Conservation (phyloP, 768 basidiomycete genomes). For the Boletus rubescentipes region DNA sequence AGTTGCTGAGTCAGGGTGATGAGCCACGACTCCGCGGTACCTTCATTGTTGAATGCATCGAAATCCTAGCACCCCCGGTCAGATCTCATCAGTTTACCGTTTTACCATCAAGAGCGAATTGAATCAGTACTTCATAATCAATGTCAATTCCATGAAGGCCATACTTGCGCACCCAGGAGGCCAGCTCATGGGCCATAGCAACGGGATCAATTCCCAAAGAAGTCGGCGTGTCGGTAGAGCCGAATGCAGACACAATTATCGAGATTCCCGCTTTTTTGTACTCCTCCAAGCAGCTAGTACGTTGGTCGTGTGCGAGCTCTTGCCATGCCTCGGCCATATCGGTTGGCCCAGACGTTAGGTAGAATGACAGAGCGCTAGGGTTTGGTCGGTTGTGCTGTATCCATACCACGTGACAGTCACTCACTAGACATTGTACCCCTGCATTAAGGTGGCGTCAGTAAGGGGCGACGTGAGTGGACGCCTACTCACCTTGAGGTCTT, state of each 20-base stretch:
- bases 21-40: constrained; percentile 29
- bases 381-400: neutral
- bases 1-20: constrained; percentile 30
- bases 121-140: constrained; percentile 42
- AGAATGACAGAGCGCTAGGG: constrained; percentile 40
- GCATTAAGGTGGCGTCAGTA: neutral
- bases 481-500: constrained; percentile 41
- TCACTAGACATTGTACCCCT: constrained; percentile 39
- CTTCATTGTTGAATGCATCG: constrained; percentile 35
- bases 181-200: constrained; percentile 39
- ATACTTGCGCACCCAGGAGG: constrained; percentile 44
- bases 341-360: constrained; percentile 37
- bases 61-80: constrained; percentile 24
- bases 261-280: constrained; percentile 56
- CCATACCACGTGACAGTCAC: neutral
- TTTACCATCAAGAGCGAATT: neutral
- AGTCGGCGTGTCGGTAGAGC: constrained; percentile 39
- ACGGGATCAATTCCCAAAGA: constrained; percentile 37
- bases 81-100: neutral
- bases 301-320: constrained; percentile 34
- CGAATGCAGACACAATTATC: constrained; percentile 55
- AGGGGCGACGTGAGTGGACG: neutral
- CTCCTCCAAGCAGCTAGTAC: constrained; percentile 41
- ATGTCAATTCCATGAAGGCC: constrained; percentile 51
- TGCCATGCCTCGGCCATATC: constrained; percentile 47